These are phyloP conservation scores for Rubia occidens DNA, from an alignment of 305 asterid species.

Conservation along the genomic window DNA sequence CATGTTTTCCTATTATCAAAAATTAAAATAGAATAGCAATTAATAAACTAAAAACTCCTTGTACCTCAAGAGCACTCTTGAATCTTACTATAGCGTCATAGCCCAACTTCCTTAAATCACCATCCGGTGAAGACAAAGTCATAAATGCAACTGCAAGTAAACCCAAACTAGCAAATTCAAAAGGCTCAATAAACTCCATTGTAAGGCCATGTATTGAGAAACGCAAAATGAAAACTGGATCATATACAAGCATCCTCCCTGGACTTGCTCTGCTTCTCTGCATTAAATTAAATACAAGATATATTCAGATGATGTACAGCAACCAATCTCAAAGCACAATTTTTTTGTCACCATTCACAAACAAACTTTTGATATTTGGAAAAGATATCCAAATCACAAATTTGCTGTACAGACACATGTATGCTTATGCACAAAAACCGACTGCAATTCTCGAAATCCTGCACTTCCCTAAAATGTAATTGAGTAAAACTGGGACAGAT, in stretches of 20 bases:
- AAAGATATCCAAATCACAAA: neutral
- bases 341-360: no score
- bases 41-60: slow-evolving; percentile 5
- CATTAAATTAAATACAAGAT: slow-evolving; percentile 11
- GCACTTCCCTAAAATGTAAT: neutral
- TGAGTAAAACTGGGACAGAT: slow-evolving; percentile 1
- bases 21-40: neutral
- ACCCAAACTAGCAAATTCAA: slow-evolving; percentile 80
- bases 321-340: no score
- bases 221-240: slow-evolving; percentile 79
- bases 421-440: slow-evolving; percentile 2
- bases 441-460: slow-evolving; percentile 12
- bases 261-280: slow-evolving; percentile 38
- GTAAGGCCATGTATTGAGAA: slow-evolving; percentile 78
- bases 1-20: neutral
- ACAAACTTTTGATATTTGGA: no score
- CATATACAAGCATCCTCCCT: slow-evolving; percentile 48
- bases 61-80: slow-evolving; percentile 65
- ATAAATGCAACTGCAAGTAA: slow-evolving; percentile 76
- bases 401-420: neutral
- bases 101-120: slow-evolving; percentile 67
- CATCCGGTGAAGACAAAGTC: slow-evolving; percentile 73
- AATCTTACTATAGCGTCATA: slow-evolving; percentile 63
- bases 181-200: slow-evolving; percentile 60
- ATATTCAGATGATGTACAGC: neutral